These are phyloP conservation scores for Kodamaea sp. DNA, from an alignment of 1,139 yeast species.

Conservation along the genomic window DNA sequence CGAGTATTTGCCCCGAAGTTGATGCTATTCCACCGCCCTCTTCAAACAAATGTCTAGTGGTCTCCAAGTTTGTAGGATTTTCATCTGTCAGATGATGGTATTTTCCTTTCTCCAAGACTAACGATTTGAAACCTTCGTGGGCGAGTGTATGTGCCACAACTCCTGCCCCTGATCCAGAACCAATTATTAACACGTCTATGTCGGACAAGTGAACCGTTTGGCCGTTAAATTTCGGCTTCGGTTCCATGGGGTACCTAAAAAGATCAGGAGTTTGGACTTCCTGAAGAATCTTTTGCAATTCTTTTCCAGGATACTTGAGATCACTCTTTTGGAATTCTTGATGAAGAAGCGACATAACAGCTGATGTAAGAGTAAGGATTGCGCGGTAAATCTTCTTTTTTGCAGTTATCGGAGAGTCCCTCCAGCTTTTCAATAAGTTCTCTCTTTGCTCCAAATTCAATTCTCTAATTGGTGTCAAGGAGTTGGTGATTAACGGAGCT, in stretches of 20 bases:
- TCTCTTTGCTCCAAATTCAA: constrained; percentile 37
- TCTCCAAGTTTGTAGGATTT: constrained; percentile 38
- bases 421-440: constrained; percentile 35
- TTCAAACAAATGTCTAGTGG: constrained; percentile 47
- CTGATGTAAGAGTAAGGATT: constrained; percentile 28
- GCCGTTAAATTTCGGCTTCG: constrained; percentile 31
- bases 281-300: constrained; percentile 31
- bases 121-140: constrained; percentile 43
- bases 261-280: constrained; percentile 24
- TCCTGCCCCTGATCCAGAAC: constrained; percentile 62
- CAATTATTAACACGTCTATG: constrained; percentile 50
- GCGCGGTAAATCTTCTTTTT: constrained; percentile 33
- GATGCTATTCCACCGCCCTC: constrained; percentile 36
- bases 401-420: constrained; percentile 35
- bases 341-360: constrained; percentile 25
- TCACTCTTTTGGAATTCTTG: constrained; percentile 36
- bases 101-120: constrained; percentile 56
- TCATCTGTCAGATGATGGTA: constrained; percentile 42
- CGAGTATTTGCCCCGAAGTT: constrained; percentile 36
- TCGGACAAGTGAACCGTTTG: constrained; percentile 37
- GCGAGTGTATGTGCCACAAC: constrained; percentile 55
- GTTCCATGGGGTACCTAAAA: constrained; percentile 33
- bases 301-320: constrained; percentile 37
- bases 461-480: constrained; percentile 36
- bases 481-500: constrained; percentile 38